These are phyloP conservation scores for Dittrichia graveolens DNA, from an alignment of 129 eudicot genomes.

Conservation along the genomic window DNA sequence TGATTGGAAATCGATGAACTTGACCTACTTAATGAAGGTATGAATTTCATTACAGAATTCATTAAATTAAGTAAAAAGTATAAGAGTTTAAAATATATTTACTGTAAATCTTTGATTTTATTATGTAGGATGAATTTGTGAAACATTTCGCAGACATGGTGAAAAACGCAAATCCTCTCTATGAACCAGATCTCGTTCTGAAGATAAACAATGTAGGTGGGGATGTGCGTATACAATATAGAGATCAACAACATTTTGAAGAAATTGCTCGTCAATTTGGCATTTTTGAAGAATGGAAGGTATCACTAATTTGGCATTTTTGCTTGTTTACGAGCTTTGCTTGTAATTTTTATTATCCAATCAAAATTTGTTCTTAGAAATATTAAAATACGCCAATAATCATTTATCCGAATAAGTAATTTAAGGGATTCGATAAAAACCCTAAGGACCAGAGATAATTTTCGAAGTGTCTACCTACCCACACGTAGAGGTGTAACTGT, in stretches of 20 bases:
- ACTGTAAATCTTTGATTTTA: conserved; percentile 17
- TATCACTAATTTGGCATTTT: conserved; percentile 32
- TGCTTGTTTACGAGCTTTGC: neutral
- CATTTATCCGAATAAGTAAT: too few species aligned
- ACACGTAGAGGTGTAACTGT: too few species aligned
- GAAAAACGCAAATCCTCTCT: conserved; percentile 62
- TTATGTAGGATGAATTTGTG: conserved; percentile 66
- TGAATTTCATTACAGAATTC: conserved; percentile 11
- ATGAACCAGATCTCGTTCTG: conserved; percentile 59
- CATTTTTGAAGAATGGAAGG: conserved; percentile 99
- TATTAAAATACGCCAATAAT: too few species aligned
- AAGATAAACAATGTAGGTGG: conserved; percentile 64
- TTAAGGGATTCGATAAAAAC: too few species aligned
- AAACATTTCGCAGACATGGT: conserved; percentile 72
- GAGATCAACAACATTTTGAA: conserved; percentile 73
- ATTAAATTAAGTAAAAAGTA: neutral
- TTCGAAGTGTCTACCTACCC: too few species aligned
- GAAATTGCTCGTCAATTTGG: conserved; percentile 83
- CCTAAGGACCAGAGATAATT: too few species aligned
- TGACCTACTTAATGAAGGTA: conserved; percentile 95
- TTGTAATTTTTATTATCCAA: neutral
- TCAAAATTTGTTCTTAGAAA: neutral
- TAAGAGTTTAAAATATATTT: neutral
- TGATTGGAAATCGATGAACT: conserved; percentile 91
- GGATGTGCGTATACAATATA: conserved; percentile 75